Evolutionary conservation across 345 rosid species (phyloP).

Genomic region (Physaria fendleri): DNA sequence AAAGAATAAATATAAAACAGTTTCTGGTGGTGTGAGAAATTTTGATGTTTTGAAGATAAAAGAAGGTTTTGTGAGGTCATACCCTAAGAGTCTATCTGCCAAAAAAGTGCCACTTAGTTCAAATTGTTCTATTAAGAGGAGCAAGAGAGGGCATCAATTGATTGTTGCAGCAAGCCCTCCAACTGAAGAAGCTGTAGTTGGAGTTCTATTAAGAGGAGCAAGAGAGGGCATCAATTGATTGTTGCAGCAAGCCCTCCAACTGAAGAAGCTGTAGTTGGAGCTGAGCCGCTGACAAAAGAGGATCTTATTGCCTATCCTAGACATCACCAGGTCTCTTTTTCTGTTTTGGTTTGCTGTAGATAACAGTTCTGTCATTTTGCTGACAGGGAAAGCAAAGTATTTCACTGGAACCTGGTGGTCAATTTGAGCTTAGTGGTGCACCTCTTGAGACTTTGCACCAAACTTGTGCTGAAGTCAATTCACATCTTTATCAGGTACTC

Average conservation of each 20-base stretch:
- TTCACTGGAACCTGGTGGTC: slow-evolving; percentile 99
- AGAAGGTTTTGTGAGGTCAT: slow-evolving; percentile 30
- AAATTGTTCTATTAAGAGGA: slow-evolving; percentile 24
- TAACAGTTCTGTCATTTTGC: slow-evolving; percentile 2
- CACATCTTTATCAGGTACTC: slow-evolving; percentile 94
- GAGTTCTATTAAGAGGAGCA: slow-evolving; percentile 23
- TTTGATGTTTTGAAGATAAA: slow-evolving; percentile 34
- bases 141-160: slow-evolving; percentile 39
- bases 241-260: slow-evolving; percentile 95
- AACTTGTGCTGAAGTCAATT: slow-evolving; percentile 98
- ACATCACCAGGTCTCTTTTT: neutral
- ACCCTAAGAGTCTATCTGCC: slow-evolving; percentile 32
- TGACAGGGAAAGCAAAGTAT: slow-evolving; percentile 94
- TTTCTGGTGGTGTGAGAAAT: slow-evolving; percentile 21
- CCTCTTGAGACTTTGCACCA: slow-evolving; percentile 99
- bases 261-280: slow-evolving; percentile 61
- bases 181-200: slow-evolving; percentile 69
- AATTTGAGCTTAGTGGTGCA: slow-evolving; percentile 98
- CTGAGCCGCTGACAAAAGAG: slow-evolving; percentile 85
- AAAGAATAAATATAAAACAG: slow-evolving; percentile 29
- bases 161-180: slow-evolving; percentile 93
- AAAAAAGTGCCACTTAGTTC: slow-evolving; percentile 25
- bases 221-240: slow-evolving; percentile 42
- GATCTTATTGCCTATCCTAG: slow-evolving; percentile 70
- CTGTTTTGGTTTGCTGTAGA: neutral